Conservation (phyloP, 1,284 basidiomycete genomes). For the Trametes sp. region DNA sequence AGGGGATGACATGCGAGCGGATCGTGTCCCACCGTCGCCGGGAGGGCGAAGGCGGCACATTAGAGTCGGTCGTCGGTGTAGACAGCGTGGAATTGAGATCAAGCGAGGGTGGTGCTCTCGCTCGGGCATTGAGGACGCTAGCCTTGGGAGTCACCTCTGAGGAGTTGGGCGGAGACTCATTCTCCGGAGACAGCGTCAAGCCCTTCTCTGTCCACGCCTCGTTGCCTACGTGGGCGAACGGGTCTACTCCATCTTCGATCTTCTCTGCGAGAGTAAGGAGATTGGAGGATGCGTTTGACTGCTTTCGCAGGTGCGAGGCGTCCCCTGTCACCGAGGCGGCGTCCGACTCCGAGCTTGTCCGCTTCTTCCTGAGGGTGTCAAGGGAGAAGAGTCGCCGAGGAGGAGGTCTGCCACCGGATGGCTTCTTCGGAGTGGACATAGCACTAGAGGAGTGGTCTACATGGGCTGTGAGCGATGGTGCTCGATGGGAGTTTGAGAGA, state of each 20-base stretch:
- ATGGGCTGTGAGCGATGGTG: background rate
- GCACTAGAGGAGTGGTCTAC: background rate
- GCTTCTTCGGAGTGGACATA: constrained; percentile 39
- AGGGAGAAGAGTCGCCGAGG: constrained; percentile 46
- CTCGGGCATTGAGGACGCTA: constrained; percentile 10
- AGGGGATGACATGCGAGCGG: constrained; percentile 58
- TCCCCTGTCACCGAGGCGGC: constrained; percentile 25
- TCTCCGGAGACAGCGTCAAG: constrained; percentile 29
- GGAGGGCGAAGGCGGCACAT: constrained; percentile 47
- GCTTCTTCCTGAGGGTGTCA: constrained; percentile 41
- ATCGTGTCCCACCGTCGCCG: constrained; percentile 59
- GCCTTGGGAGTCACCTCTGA: constrained; percentile 23
- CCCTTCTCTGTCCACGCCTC: constrained; percentile 32
- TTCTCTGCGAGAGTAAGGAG: constrained; percentile 30
- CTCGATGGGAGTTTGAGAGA: background rate
- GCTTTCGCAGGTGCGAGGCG: constrained; percentile 24
- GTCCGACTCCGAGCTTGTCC: constrained; percentile 35
- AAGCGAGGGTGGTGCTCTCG: constrained; percentile 25
- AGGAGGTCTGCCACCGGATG: constrained; percentile 41
- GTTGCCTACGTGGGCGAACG: constrained; percentile 19
- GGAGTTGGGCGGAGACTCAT: constrained; percentile 7
- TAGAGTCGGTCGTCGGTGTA: constrained; percentile 7
- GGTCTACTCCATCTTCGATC: constrained; percentile 26
- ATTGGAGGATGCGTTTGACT: constrained; percentile 30
- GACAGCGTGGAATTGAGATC: constrained; percentile 22